Base-by-base conservation (phyloP, 768 basidiomycete genomes). In the Cystofilobasidium macerans region DNA sequence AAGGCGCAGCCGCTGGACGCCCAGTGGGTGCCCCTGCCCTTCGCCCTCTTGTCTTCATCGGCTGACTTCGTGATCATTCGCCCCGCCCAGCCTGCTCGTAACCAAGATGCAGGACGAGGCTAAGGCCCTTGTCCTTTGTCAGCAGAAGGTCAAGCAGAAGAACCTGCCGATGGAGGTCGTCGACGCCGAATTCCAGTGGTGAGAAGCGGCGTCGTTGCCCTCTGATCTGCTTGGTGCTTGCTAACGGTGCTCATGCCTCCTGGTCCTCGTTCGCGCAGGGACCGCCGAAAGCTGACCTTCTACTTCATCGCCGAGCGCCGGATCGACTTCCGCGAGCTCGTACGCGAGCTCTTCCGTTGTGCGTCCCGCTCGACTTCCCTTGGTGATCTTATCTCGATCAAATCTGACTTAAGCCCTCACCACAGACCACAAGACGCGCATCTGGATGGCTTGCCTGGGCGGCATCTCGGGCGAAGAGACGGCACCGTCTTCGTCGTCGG, bases 181-280 rank as follows among this genome's bases (percentile, higher is more conserved):
- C 57, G 94, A 97, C 76, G 94, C 93, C 36, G 94, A 98, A 77
- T 99, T 93, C 78, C 94, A 99, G 74, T 98, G 92, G 92, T 92
- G 64, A n/a, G n/a, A n/a, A n/a, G n/a, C n/a, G n/a, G n/a, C n/a
- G n/a, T n/a, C n/a, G n/a, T n/a, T n/a, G n/a, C n/a, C n/a, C n/a
- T n/a, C n/a, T n/a, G n/a, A n/a, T n/a, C n/a, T n/a, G n/a, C n/a
- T n/a, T n/a, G n/a, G n/a, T n/a, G n/a, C n/a, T n/a, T n/a, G n/a
- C n/a, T n/a, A n/a, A n/a, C n/a, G n/a, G n/a, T n/a, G n/a, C n/a
- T n/a, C n/a, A n/a, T n/a, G n/a, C n/a, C n/a, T n/a, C n/a, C n/a
- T n/a, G n/a, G n/a, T n/a, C n/a, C n/a, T n/a, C 40, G 8, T 51
- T 51, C 20, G 22, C 58, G 26, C 71, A 92, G 90, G 90, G 94